phyloP scores from a whole-genome alignment of 2,329 filamentous ascomycete species.

The Apiospora aurea region DNA sequence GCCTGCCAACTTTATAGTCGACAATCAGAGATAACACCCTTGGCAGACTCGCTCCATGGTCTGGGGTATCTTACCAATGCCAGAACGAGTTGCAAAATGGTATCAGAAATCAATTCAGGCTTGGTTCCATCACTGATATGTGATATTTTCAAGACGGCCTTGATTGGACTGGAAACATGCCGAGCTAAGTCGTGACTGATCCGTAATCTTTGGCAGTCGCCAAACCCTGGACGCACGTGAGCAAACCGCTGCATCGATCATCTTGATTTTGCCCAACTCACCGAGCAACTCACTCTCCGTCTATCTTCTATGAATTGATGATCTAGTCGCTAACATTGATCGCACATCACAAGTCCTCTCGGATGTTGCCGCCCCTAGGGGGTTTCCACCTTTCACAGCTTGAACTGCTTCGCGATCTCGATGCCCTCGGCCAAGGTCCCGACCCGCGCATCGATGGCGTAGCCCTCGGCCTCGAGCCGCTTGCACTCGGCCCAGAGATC shows the following conservation, averaged over 20 bases:
- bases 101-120: neutral
- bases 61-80: slow-evolving; percentile 32
- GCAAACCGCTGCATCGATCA: neutral
- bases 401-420: slow-evolving; percentile 69
- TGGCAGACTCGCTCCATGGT: too few relatives aligned
- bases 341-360: neutral
- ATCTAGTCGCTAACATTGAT: neutral
- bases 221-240: neutral
- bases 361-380: neutral
- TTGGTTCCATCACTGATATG: too few relatives aligned
- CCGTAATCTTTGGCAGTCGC: too few relatives aligned
- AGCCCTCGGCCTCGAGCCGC: slow-evolving; percentile 72
- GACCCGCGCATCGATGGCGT: slow-evolving; percentile 80
- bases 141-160: too few relatives aligned
- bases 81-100: neutral
- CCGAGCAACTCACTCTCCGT: neutral
- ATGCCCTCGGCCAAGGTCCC: slow-evolving; percentile 82
- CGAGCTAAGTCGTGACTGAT: too few relatives aligned
- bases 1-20: too few relatives aligned
- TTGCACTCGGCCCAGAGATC: slow-evolving; percentile 72
- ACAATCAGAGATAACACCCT: too few relatives aligned
- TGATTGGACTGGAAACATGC: too few relatives aligned
- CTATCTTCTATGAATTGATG: neutral
- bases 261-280: neutral
- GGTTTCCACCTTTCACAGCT: slow-evolving; percentile 37